Conservation (phyloP, 805 yeast genomes). For the Wickerhamomyces bovis region DNA sequence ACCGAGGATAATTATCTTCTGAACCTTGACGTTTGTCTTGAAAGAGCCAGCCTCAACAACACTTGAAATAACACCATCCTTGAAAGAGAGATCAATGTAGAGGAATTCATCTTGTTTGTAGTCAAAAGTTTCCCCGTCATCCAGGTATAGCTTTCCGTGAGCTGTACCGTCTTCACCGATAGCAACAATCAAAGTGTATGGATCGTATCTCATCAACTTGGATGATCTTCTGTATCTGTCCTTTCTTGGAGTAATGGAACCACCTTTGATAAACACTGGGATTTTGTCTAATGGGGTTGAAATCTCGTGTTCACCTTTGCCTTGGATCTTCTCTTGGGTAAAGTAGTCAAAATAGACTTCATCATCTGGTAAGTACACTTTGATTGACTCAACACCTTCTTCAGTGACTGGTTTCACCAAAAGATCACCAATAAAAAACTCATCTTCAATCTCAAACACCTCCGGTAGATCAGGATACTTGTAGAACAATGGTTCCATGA, state of each 20-base stretch:
- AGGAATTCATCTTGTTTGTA: constrained; percentile 47
- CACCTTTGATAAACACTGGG: constrained; percentile 77
- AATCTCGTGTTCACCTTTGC: constrained; percentile 34
- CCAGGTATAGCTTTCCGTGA: constrained; percentile 59
- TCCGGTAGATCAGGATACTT: constrained; percentile 41
- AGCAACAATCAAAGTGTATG: constrained; percentile 69
- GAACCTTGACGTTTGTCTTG: constrained; percentile 33
- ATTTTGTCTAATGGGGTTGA: constrained; percentile 50
- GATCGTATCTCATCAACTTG: constrained; percentile 68
- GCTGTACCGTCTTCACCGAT: constrained; percentile 45
- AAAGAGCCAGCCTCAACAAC: constrained; percentile 22
- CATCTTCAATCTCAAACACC: constrained; percentile 65
- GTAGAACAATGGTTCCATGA: constrained; percentile 64
- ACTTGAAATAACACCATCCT: constrained; percentile 29
- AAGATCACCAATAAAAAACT: constrained; percentile 77
- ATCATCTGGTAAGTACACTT: constrained; percentile 34
- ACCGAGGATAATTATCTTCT: constrained; percentile 44
- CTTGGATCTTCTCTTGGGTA: constrained; percentile 27
- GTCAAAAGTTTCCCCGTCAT: constrained; percentile 75
- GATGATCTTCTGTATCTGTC: constrained; percentile 78
- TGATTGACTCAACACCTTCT: constrained; percentile 36
- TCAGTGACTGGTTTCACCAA: constrained; percentile 76
- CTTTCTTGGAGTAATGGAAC: constrained; percentile 60
- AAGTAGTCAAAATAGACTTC: constrained; percentile 52
- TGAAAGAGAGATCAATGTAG: constrained; percentile 34